These are phyloP conservation scores for Fallopia convolvulus DNA, from an alignment of 148 eudicot genomes.

Conservation along the genomic window DNA sequence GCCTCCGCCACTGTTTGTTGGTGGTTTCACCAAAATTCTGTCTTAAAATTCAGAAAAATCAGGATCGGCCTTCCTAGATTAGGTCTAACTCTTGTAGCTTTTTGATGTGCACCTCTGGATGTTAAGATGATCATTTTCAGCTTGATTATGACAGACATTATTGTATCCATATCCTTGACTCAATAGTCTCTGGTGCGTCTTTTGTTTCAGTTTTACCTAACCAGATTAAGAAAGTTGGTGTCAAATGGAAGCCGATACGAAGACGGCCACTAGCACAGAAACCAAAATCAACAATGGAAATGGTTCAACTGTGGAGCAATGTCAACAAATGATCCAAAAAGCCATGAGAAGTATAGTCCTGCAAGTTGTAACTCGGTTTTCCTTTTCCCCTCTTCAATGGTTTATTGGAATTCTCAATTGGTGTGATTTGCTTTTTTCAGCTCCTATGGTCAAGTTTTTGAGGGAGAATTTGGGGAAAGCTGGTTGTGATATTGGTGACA, in stretches of 20 bases:
- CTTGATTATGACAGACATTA: background rate
- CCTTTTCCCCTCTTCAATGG: background rate
- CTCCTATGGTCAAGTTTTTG: slow-evolving; percentile 81
- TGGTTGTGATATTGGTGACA: slow-evolving; percentile 52
- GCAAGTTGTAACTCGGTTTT: background rate
- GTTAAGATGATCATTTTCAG: too few species aligned
- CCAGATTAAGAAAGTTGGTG: background rate
- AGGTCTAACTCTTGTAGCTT: too few species aligned
- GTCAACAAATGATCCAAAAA: background rate
- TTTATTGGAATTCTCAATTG: background rate
- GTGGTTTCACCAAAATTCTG: too few species aligned
- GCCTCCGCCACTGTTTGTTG: too few species aligned
- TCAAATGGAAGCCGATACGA: slow-evolving; percentile 2
- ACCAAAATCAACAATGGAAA: background rate
- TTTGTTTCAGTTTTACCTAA: background rate
- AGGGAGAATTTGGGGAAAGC: slow-evolving; percentile 63
- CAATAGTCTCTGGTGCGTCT: background rate
- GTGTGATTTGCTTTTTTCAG: slow-evolving; percentile 16
- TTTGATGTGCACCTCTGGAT: too few species aligned
- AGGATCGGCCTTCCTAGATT: too few species aligned
- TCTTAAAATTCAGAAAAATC: too few species aligned
- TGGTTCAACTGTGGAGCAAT: slow-evolving; percentile 6
- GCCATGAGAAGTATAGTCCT: slow-evolving; percentile 8
- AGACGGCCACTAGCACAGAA: background rate
- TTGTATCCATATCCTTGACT: background rate